Evolutionary conservation across 106 monocot species (phyloP), one percentile per base, ranked within the genome.

Genomic region (Dioscorea zingiberensis): DNA sequence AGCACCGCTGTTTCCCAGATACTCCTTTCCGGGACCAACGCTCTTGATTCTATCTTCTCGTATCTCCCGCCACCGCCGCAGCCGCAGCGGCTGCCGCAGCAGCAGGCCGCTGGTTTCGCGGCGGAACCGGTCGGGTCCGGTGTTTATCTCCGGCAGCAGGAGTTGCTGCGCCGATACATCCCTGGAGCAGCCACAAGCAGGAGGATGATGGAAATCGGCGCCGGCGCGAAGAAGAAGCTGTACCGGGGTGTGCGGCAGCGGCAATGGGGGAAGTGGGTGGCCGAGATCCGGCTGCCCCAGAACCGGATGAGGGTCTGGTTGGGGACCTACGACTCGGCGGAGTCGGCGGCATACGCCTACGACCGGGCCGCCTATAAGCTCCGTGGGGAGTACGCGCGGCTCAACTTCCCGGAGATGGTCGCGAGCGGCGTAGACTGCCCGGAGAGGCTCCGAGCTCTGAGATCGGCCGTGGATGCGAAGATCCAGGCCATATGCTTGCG

Each of bases 191-290:
- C 47, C 15, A 10, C 13, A 13, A 19, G 17, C 22, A 66, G 29
- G 48, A 1, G 22, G 23, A 30, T 14, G 16, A 27, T 29, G 3
- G 21, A 14, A 21, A 17, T 30, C 21, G 47, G 27, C 64, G 38
- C 44, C 25, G 16, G 22, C 15, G 16, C 9, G 63, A 19, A 17
- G 62, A 67, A 53, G 73, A 91, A 86, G 76, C 74, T 84, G 16
- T 88, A 88, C 61, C 77, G 88, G 13, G 88, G 88, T 7, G 88
- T 88, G 27, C 57, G 88, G 58, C 88, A 88, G 74, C 73, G 90
- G 76, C 90, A 90, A 58, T 90, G 87, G 94, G 94, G 94, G 63
- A 85, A 86, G 71, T 89, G 89, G 93, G 93, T 94, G 62, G 89
- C 84, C 1, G 94, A 94, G 86, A 90, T 90, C 66, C 84, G 94